Evolutionary conservation across 2,329 filamentous ascomycete genomes (phyloP), one percentile per base, ranked within the genome.

Genomic region (Blastomyces percursus): DNA sequence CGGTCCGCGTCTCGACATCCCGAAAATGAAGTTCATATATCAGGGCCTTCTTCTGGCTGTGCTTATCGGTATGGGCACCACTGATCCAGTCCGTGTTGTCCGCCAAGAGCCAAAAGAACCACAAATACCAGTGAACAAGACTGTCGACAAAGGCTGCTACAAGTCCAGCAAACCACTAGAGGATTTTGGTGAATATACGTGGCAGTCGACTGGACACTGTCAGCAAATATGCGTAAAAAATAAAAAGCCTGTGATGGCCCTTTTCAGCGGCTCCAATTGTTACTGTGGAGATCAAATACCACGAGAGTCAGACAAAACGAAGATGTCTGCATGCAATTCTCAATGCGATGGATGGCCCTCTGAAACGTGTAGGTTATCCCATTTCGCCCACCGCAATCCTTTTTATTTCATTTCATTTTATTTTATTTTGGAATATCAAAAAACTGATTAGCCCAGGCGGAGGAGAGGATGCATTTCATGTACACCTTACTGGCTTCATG

Each of bases 221-320:
- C 79, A 82, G 66, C 68, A 74, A 24, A 72, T 77, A 65, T 87
- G 84, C 70, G 69, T 77, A 30, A 69, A 74, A 2, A 70, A 74
- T 0, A 69, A 78, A 8, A 79, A 81, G 44, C 77, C 80, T 1
- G 87, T 91, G 8, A 84, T 86, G 69, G 90, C 81, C 40, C 76
- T 89, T 54, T 83, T 81, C 8, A 80, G 81, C 21, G 83, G 83
- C 19, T 78, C 80, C 21, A 75, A 84, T 66, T 96, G 91, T 76
- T 89, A 80, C 70, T 96, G 91, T 70, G 91, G 91, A 64, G 77
- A 84, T 66, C 75, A 80, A 63, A 81, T 92, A 57, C 91, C 91
- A 0, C 79, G 85, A 19, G 69, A 78, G 48, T 77, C 77, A 19
- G 77, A 78, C 50, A 71, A 86, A 64, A 81, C 84, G 7, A 76